Base-by-base conservation (phyloP, 78 protist species). In the Cavenderia fasciculata region DNA sequence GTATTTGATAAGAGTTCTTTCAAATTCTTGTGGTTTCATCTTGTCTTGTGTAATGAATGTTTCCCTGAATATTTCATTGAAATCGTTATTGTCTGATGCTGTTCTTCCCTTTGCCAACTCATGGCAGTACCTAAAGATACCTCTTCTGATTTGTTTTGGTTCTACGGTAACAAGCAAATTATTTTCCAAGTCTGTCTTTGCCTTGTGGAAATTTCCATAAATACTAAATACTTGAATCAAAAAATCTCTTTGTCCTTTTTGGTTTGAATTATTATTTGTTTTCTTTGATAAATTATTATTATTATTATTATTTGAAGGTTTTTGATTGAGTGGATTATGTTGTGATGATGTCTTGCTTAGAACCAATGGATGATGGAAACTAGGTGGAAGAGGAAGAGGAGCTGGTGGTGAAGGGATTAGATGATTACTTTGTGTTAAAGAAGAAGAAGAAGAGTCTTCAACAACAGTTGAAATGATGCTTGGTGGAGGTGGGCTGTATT, bases 41-140 rank as follows among this genome's bases (percentile, higher is more conserved):
- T 33, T 40, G 49, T 78, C 87, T 34, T 78, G 87, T 52, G 74
- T 78, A 25, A 78, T 65, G 44, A 78, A 78, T 18, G 87, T 65
- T 34, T 78, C 87, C 25, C 87, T 61, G 49, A 78, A 78, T 8
- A 65, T 27, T 25, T 51, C 51, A 27, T 78, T 71, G n/a, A 63
- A 74, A n/a, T 56, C 49, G n/a, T 63, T 36, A 51, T 61, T 21
- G 8, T 76, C 86, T 0, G n/a, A 14, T 34, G 92, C 25, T 8
- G 62, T 47, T 33, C 85, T 56, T 19, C 92, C 92, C 27, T 85
- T 86, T 0, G 92, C 92, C 59, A 86, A 68, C n/a, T 86, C 92
- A n/a, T 74, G 77, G n/a, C 92, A 86, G 44, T 86, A 86, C 27
- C 92, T 47, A 73, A 86, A 86, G n/a, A 86, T 86, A 31, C 92